Base-by-base conservation (phyloP, 176 grass and related monocot genomes). In the Ensete glaucum region DNA sequence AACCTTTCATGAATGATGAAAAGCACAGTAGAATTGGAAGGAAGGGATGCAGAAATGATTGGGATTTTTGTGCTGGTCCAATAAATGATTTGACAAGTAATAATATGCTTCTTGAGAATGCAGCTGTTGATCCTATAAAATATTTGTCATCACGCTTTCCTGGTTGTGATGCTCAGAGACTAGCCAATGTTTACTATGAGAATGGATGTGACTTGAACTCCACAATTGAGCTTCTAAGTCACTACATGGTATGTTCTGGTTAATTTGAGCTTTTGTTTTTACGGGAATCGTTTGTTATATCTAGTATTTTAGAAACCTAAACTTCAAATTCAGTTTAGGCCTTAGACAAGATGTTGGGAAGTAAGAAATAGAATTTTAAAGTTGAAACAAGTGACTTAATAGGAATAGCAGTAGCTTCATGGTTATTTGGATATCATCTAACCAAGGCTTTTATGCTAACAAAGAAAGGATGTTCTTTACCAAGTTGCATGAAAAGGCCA, bases 141-240 rank as follows among this genome's bases (percentile, higher is more conserved):
- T 62, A 69, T 88, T 78, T 86, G 53, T 71, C 76, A 78, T 76
- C 85, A 51, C 51, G 76, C 59, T 92, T 69, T 81, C 85, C 87
- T 84, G 87, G 85, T 78, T 52, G 82, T 66, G 64, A 83, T 79
- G 62, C 73, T 59, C 85, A 96, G 78, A 87, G 69, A n/a, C 72
- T 85, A 79, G 52, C 89, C 56, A 85, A 90, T 79, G 68, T 71
- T 80, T 96, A 88, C 78, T 76, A 86, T 34, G 73, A 75, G 84
- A 96, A 73, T 78, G 75, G 73, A 49, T 81, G 64, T 66, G 86
- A 87, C 84, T 88, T 92, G 85, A 90, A 73, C 78, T 79, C 82
- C 6, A 90, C 78, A 50, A 73, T 88, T 55, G 87, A 92, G 65
- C 88, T 86, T 73, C 84, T 92, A 69, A 86, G 12, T 88, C 87